Percentiles rank a stretch among this genome's conserved stretches.
Conservation (phyloP, 1,284 basidiomycete species). For the Boletus mariae region DNA sequence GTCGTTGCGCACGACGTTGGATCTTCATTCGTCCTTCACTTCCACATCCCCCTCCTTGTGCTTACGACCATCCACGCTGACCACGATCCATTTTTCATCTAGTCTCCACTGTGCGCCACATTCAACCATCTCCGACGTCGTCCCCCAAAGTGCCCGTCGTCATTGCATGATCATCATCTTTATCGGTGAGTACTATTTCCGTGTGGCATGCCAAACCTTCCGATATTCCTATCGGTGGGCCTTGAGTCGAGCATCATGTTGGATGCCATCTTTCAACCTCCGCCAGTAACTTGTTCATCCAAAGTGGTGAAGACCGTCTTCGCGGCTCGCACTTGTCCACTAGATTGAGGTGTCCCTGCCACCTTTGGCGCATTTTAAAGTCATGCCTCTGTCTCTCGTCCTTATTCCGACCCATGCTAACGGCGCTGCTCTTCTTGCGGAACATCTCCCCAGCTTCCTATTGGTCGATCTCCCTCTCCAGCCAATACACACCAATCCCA, state of each 20-base stretch:
- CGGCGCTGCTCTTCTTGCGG: constrained; percentile 8
- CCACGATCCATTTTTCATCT: constrained; percentile 38
- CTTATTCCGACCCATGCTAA: constrained; percentile 18
- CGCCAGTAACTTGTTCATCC: constrained; percentile 9
- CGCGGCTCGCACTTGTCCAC: not conserved
- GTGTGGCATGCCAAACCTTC: constrained; percentile 5
- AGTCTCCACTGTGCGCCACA: constrained; percentile 37
- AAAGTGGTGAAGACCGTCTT: not conserved
- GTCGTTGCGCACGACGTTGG: constrained; percentile 31
- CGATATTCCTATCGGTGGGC: not conserved
- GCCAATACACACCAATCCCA: constrained; percentile 29
- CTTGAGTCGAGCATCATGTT: constrained; percentile 1
- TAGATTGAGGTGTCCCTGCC: not conserved
- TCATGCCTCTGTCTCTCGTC: constrained; percentile 10
- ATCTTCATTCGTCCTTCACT: constrained; percentile 24
- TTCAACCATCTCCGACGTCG: constrained; percentile 13
- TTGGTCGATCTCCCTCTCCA: constrained; percentile 42
- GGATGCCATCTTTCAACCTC: constrained; percentile 17
- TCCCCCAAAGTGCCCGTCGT: constrained; percentile 20
- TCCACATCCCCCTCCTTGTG: constrained; percentile 29
- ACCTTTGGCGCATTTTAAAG: constrained; percentile 12
- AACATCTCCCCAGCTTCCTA: constrained; percentile 37
- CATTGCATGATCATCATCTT: constrained; percentile 30
- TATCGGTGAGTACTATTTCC: constrained; percentile 23
- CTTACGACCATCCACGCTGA: constrained; percentile 56